These are phyloP conservation scores for Pichia deserticola DNA, from an alignment of 805 yeast genomes.

Conservation along the genomic window DNA sequence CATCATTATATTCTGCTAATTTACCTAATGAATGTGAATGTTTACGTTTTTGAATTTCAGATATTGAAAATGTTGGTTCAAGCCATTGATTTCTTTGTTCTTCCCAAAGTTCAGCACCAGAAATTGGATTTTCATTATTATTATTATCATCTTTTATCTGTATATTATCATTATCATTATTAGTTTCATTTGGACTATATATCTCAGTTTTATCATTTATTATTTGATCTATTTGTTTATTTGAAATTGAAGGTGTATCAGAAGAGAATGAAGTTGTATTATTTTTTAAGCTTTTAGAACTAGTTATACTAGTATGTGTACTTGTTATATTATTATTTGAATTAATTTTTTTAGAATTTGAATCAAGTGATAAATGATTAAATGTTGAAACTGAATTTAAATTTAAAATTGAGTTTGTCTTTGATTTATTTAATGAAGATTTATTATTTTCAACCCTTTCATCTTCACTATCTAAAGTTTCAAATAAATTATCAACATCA, in stretches of 20 bases:
- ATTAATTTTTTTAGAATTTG: background rate
- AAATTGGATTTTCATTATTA: background rate
- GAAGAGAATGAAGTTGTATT: background rate
- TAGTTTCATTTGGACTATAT: background rate
- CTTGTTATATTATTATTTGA: background rate
- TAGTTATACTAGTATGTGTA: background rate
- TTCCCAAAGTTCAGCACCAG: constrained; percentile 56
- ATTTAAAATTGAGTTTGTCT: background rate
- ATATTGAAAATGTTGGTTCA: constrained; percentile 22
- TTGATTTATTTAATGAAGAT: background rate
- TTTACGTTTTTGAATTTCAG: constrained; percentile 2
- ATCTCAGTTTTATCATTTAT: background rate
- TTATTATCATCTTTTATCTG: background rate
- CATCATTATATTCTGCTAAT: constrained; percentile 5
- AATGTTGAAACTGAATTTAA: too few relatives aligned
- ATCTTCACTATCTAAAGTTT: constrained; percentile 1
- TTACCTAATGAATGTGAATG: constrained; percentile 29
- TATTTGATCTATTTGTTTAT: too few relatives aligned
- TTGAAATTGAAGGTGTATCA: background rate
- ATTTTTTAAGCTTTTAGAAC: background rate
- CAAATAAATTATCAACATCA: constrained; percentile 2
- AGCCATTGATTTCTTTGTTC: constrained; percentile 65
- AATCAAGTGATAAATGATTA: too few relatives aligned
- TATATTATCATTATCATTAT: background rate
- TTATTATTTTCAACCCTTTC: background rate